phyloP scores from a whole-genome alignment of 2,329 filamentous ascomycete species.

The Cordyceps javanica region DNA sequence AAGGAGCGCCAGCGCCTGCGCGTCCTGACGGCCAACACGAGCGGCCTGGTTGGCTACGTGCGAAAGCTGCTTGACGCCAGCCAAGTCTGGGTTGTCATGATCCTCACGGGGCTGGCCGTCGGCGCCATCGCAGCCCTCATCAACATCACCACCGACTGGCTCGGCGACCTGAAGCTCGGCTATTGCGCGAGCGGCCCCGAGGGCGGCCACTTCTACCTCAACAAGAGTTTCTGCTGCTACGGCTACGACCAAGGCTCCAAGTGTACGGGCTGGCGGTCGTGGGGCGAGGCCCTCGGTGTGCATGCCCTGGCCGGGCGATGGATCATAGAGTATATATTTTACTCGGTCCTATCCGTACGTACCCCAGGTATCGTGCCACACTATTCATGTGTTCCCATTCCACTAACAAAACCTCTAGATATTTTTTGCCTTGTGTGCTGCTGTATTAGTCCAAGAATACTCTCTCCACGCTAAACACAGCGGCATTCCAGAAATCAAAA shows the following conservation, averaged over 20 bases:
- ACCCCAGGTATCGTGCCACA: conserved; percentile 8
- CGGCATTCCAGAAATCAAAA: conserved; percentile 97
- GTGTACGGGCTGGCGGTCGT: conserved; percentile 81
- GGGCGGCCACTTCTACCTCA: conserved; percentile 85
- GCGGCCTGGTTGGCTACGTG: conserved; percentile 66
- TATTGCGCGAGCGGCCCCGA: conserved; percentile 71
- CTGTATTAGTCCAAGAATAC: conserved; percentile 74
- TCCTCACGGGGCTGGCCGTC: conserved; percentile 77
- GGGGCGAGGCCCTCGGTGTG: conserved; percentile 70
- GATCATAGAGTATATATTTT: conserved; percentile 83
- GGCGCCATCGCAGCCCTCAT: conserved; percentile 83
- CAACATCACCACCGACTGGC: conserved; percentile 86
- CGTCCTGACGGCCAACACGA: conserved; percentile 62
- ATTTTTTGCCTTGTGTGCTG: conserved; percentile 70
- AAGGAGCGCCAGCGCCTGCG: conserved; percentile 87
- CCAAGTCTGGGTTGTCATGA: conserved; percentile 85
- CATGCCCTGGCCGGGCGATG: conserved; percentile 63
- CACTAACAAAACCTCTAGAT: conserved; percentile 42
- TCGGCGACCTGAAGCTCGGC: conserved; percentile 86
- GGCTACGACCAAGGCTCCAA: conserved; percentile 78
- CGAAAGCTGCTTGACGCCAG: conserved; percentile 73
- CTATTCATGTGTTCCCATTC: background rate
- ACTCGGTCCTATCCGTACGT: conserved; percentile 73
- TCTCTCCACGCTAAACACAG: conserved; percentile 87
- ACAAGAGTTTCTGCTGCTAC: conserved; percentile 87